phyloP scores from a whole-genome alignment of 2,329 filamentous ascomycete genomes.

The Colletotrichum sp. region DNA sequence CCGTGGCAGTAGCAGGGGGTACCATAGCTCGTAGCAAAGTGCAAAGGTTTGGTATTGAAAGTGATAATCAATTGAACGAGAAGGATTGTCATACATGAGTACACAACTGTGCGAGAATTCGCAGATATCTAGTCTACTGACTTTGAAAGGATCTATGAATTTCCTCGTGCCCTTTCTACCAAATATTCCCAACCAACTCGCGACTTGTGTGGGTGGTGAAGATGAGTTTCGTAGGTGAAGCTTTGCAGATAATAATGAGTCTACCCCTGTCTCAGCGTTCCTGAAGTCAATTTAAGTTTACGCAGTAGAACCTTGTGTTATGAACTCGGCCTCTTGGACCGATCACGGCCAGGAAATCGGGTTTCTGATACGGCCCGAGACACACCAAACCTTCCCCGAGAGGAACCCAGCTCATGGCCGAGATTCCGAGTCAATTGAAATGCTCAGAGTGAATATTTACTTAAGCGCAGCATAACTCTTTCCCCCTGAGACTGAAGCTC shows the following conservation, averaged over 20 bases:
- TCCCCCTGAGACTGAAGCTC: background rate
- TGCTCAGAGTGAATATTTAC: background rate
- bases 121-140: no score
- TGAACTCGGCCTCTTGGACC: background rate
- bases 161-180: no score
- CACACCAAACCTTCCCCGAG: background rate
- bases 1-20: fast-evolving
- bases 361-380: background rate
- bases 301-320: background rate
- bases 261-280: background rate
- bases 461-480: background rate
- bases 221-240: no score
- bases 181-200: no score
- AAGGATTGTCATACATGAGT: no score
- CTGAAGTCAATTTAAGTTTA: background rate
- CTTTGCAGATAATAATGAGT: no score
- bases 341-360: background rate
- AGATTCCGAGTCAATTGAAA: background rate
- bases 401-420: background rate
- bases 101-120: no score
- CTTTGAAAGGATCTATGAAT: no score
- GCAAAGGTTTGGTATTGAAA: no score
- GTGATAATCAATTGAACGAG: no score
- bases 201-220: no score
- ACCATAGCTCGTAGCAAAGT: background rate